Conservation (phyloP, 1,139 yeast species). For the Ogataea hybrid region DNA sequence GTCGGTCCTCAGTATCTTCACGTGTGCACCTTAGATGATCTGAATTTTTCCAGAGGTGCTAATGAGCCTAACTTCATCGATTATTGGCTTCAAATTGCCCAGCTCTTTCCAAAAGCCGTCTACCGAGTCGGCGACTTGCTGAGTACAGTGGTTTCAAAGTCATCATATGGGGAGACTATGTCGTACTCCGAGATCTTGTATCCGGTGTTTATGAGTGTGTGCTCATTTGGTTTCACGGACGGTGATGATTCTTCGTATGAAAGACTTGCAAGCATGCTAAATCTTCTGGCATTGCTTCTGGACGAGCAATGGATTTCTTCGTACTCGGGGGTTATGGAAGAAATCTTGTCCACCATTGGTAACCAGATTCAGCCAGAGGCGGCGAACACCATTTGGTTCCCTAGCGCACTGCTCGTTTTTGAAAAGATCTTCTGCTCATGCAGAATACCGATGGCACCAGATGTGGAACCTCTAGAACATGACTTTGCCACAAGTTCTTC, state of each 20-base stretch:
- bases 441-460: constrained; percentile 38
- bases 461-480: constrained; percentile 28
- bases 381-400: constrained; percentile 48
- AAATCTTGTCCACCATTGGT: constrained; percentile 40
- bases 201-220: constrained; percentile 37
- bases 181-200: constrained; percentile 35
- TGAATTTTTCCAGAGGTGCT: constrained; percentile 38
- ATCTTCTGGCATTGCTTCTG: constrained; percentile 47
- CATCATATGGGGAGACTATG: constrained; percentile 31
- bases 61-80: constrained; percentile 39
- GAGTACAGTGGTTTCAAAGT: constrained; percentile 34
- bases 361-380: constrained; percentile 37
- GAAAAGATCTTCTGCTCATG: constrained; percentile 49
- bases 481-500: constrained; percentile 17
- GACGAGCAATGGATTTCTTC: constrained; percentile 36
- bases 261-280: constrained; percentile 43
- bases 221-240: constrained; percentile 33
- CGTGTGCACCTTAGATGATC: constrained; percentile 39
- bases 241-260: constrained; percentile 28
- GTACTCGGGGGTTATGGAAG: constrained; percentile 32
- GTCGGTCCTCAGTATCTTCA: constrained; percentile 36
- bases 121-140: constrained; percentile 50
- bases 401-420: constrained; percentile 46
- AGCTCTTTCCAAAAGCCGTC: constrained; percentile 49
- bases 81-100: constrained; percentile 48